These are phyloP conservation scores for Cladobotryum protrusum DNA, from an alignment of 2,329 filamentous ascomycete species.

Conservation along the genomic window DNA sequence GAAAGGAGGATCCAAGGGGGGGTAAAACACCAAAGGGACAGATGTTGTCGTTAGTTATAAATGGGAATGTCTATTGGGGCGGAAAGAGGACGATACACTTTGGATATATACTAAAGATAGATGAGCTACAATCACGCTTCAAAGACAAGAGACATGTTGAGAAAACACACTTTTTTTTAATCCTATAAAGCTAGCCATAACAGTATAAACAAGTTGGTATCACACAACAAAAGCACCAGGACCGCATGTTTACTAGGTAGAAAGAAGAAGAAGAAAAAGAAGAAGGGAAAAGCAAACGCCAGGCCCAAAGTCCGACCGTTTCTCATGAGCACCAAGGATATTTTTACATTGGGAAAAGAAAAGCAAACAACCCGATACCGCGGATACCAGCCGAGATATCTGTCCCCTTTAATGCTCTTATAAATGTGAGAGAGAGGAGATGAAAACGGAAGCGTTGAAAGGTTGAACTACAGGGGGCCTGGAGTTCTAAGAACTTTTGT, in stretches of 20 bases:
- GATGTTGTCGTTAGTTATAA: too few relatives aligned
- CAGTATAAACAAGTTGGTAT: conserved; percentile 20
- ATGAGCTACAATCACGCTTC: too few relatives aligned
- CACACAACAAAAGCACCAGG: conserved; percentile 10
- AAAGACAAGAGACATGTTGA: too few relatives aligned
- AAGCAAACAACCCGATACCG: neutral
- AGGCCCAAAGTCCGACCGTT: conserved; percentile 3
- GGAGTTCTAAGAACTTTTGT: conserved; percentile 23
- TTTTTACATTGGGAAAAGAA: neutral
- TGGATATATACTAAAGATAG: too few relatives aligned
- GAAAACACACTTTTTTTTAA: too few relatives aligned
- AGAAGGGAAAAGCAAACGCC: neutral
- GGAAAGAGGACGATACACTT: too few relatives aligned
- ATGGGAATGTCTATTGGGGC: too few relatives aligned
- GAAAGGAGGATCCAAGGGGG: neutral
- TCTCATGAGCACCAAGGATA: neutral
- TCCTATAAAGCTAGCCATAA: too few relatives aligned
- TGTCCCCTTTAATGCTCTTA: neutral
- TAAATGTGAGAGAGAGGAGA: neutral
- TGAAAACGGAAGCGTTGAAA: neutral
- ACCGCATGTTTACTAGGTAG: too few relatives aligned
- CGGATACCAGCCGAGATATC: conserved; percentile 1
- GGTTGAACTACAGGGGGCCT: neutral
- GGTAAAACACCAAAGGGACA: too few relatives aligned
- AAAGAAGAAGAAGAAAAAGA: too few relatives aligned